Evolutionary conservation across 2,329 filamentous ascomycete genomes (phyloP), one percentile per base, ranked within the genome.

Genomic region (Chalaropsis thielavioides): DNA sequence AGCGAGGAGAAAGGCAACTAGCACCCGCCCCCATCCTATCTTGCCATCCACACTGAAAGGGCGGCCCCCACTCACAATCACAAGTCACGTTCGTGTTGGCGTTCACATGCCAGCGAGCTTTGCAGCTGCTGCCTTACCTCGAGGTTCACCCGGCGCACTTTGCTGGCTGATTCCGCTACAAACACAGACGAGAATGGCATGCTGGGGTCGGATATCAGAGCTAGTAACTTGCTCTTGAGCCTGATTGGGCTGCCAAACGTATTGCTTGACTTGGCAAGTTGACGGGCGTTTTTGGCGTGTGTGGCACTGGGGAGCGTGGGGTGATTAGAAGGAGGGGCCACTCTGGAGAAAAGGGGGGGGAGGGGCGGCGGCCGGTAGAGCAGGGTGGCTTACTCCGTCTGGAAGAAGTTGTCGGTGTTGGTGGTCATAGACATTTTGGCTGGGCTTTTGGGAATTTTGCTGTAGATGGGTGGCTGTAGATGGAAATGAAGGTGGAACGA

Each of bases 81-180:
- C 43, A 46, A 46, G 15, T 5, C 43, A 7, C 15, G 5, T 19
- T 46, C 8, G 8, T 46, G 51, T 7, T 27, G 51, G 24, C 15
- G 24, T 13, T 58, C 24, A n/a, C 24, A 46, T 46, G 43, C 43
- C 3, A 46, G 15, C 43, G 8, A 58, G 22, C 24, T 10, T 17
- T 27, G 46, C 8, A 15, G 46, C 22, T 51, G 35, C 35, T 38
- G 31, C 51, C 75, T 69, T 80, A 94, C 90, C 79, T 92, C 84
- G 68, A 94, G 76, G 67, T 85, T 81, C 56, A 97, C 78, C 68
- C 83, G 83, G 63, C 89, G 85, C 44, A 94, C 84, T 59, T 82
- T 84, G 3, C 91, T 92, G n/a, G 87, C 86, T 62, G 92, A 94
- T 74, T 96, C 91, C 31, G 92, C 92, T 41, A 96, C 79, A 73